Base-by-base conservation (phyloP, 1,284 basidiomycete species). In the Boletellus sp. region DNA sequence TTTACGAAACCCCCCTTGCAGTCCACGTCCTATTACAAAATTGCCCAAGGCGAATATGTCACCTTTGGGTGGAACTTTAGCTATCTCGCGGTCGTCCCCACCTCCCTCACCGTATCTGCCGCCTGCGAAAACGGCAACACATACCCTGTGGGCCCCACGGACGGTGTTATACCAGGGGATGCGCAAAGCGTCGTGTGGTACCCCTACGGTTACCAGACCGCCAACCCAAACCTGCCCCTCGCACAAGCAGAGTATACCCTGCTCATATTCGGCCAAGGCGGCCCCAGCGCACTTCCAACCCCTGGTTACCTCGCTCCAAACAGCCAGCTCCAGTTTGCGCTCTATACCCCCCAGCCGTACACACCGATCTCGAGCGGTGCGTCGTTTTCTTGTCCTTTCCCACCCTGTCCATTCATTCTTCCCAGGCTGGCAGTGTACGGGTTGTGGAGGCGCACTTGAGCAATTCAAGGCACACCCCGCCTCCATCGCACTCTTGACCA, bases 41-140 rank as follows among this genome's bases (percentile, higher is more conserved):
- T 97, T 60, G 90, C 89, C 0, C 71, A 74, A 0, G 76, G 77
- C 43, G 80, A 91, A 62, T 76, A 76, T 52, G 80, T 96, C 64
- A 96, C 92, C 19, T 92, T 96, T 70, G 91, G 80, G n/a, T 97
- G 93, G 93, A 95, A 93, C 68, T 81, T 91, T 60, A 91, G 89
- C 19, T 77, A 77, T 56, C 73, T 95, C 22, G 74, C 84, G 56
- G 79, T 78, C 35, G 80, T 78, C 0, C 92, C 93, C 0, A 79
- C 81, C 1, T 73, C 76, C 53, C 76, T 97, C 56, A 96, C 94
- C 11, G 76, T 96, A 55, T 80, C 83, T 44, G 94, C 93, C 21
- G 78, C 86, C 41, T 89, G 90, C 67, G 83, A 85, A 10, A 93
- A 94, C 65, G 89, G 89, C 8, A 88, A 90, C 70, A 93, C 91